phyloP scores from a whole-genome alignment of 371 early-diverging fungal genomes.

The Smittium culicis region DNA sequence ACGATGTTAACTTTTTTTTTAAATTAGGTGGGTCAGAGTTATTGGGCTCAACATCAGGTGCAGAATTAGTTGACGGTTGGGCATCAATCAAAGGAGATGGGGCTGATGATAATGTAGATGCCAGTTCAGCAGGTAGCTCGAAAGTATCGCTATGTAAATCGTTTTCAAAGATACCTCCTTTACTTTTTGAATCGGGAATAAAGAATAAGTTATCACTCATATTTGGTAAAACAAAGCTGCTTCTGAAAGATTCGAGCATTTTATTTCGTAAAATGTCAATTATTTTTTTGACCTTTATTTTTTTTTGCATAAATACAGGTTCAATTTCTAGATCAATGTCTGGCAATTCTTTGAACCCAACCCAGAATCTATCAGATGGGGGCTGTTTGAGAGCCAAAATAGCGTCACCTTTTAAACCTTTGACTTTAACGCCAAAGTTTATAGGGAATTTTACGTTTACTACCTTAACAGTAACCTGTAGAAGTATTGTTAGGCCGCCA shows the following conservation, averaged over 20 bases:
- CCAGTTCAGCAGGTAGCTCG: neutral
- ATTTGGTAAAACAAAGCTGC: constrained; percentile 2
- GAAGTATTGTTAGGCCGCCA: neutral
- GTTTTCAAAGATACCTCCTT: constrained; percentile 8
- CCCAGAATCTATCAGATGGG: constrained; percentile 6
- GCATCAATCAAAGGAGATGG: neutral
- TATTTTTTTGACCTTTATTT: constrained; percentile 4
- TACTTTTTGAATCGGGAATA: neutral
- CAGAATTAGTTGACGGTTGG: neutral
- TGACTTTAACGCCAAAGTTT: neutral
- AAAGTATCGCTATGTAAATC: neutral
- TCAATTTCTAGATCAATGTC: neutral
- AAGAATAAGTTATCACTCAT: constrained; percentile 7
- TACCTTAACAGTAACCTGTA: neutral
- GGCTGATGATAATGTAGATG: neutral
- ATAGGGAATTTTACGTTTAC: neutral
- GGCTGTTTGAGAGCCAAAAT: neutral
- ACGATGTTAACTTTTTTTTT: neutral
- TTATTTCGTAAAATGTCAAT: neutral
- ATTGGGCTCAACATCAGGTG: neutral
- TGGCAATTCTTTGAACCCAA: neutral
- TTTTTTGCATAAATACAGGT: constrained; percentile 4
- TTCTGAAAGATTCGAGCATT: constrained; percentile 8
- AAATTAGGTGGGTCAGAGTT: neutral
- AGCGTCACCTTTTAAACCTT: neutral